phyloP scores from a whole-genome alignment of 805 yeast species.

The Saccharomycopsis javanensis region DNA sequence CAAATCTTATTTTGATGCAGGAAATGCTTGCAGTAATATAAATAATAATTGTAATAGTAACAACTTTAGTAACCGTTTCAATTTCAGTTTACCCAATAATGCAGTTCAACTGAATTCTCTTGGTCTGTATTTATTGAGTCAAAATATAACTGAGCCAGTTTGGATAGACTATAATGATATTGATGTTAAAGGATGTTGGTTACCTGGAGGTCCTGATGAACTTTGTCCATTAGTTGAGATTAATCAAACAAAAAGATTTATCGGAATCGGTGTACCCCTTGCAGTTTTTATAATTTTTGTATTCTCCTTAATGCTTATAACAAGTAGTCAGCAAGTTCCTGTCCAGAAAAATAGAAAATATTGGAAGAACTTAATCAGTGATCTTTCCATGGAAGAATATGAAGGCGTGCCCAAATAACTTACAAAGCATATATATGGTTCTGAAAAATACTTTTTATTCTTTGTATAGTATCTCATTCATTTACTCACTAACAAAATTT shows the following conservation, averaged over 20 bases:
- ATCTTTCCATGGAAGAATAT: conserved; percentile 50
- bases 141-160: conserved; percentile 29
- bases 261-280: conserved; percentile 59
- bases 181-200: conserved; percentile 70
- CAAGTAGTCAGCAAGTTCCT: conserved; percentile 56
- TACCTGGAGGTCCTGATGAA: conserved; percentile 69
- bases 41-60: conserved; percentile 25
- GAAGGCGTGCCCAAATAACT: conserved; percentile 82
- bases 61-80: conserved; percentile 26
- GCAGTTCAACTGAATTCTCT: conserved; percentile 36
- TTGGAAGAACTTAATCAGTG: conserved; percentile 50
- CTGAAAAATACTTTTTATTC: neutral
- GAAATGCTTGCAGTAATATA: conserved; percentile 31
- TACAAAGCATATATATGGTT: neutral
- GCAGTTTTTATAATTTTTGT: conserved; percentile 46
- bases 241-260: conserved; percentile 45
- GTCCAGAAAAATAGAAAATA: conserved; percentile 59
- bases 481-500: neutral
- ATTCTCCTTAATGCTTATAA: conserved; percentile 37
- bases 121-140: conserved; percentile 18
- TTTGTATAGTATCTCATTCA: neutral
- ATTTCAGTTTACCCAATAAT: conserved; percentile 40
- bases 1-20: conserved; percentile 38
- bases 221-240: conserved; percentile 66
- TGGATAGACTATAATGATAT: conserved; percentile 85